Conservation (phyloP, 129 eudicot genomes). For the Scalesia atractyloides region DNA sequence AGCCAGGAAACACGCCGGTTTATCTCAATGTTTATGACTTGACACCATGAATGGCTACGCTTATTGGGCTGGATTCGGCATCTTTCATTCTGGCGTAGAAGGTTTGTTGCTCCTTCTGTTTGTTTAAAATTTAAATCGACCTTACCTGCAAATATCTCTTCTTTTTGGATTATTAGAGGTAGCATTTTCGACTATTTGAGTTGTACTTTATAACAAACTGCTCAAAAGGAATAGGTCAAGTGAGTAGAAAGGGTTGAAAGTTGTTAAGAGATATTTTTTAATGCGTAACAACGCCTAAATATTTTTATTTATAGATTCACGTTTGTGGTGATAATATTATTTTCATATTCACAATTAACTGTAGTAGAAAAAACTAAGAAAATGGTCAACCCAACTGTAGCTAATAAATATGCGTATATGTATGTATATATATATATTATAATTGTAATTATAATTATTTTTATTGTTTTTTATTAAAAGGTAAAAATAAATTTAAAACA, state of each 20-base stretch:
- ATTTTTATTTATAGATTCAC: no score
- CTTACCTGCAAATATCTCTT: not conserved
- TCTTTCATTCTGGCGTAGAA: constrained; percentile 79
- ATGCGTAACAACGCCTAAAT: not conserved
- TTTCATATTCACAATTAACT: not conserved
- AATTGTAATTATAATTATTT: no score
- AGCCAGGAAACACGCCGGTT: constrained; percentile 66
- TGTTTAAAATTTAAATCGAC: not conserved
- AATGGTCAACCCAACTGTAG: not conserved
- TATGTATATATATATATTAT: no score
- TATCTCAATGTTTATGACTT: constrained; percentile 75
- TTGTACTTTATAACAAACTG: not conserved
- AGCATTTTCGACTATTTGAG: not conserved
- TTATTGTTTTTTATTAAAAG: no score
- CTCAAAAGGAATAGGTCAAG: not conserved
- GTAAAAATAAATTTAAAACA: no score
- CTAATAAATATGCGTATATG: no score
- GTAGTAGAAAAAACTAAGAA: not conserved
- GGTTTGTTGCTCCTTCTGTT: constrained; percentile 37
- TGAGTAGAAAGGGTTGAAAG: not conserved
- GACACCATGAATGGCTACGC: constrained; percentile 66
- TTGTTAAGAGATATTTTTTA: not conserved
- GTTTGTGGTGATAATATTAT: not conserved
- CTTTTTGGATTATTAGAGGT: constrained; percentile 3
- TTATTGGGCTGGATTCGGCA: constrained; percentile 78